A percentile compares a stretch with the other conserved stretches of the same genome.
These are phyloP conservation scores for Scheffersomyces illinoinensis DNA, from an alignment of 1,139 yeast species.

Conservation along the genomic window DNA sequence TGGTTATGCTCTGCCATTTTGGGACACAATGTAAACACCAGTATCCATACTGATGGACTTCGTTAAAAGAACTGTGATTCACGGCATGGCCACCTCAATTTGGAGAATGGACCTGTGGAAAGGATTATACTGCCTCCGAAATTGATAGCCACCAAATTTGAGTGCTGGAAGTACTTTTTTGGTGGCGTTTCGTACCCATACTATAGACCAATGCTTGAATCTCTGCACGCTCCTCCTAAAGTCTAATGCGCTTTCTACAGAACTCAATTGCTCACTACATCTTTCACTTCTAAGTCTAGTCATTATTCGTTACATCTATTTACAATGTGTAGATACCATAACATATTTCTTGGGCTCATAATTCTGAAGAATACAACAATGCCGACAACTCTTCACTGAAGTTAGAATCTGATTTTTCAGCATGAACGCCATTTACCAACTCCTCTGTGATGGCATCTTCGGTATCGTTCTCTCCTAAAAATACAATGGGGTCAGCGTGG, in stretches of 20 bases:
- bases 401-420: constrained; percentile 10
- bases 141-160: too few species aligned
- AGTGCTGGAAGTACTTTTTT: neutral
- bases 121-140: too few species aligned
- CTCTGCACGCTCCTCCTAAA: neutral
- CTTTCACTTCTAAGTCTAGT: neutral
- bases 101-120: neutral
- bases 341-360: neutral
- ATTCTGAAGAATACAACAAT: constrained; percentile 11
- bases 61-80: neutral
- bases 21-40: neutral
- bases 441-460: constrained; percentile 23
- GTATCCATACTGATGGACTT: neutral
- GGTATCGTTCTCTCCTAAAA: constrained; percentile 15
- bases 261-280: neutral
- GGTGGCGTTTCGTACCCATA: too few species aligned
- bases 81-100: neutral
- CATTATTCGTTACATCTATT: neutral
- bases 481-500: constrained; percentile 22
- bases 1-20: neutral
- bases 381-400: constrained; percentile 22
- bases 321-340: neutral
- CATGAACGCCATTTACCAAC: constrained; percentile 12
- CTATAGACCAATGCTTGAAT: neutral
- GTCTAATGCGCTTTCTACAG: too few species aligned